Base-by-base conservation (phyloP, 2,329 filamentous ascomycete genomes). In the Leptographium radiaticola region DNA sequence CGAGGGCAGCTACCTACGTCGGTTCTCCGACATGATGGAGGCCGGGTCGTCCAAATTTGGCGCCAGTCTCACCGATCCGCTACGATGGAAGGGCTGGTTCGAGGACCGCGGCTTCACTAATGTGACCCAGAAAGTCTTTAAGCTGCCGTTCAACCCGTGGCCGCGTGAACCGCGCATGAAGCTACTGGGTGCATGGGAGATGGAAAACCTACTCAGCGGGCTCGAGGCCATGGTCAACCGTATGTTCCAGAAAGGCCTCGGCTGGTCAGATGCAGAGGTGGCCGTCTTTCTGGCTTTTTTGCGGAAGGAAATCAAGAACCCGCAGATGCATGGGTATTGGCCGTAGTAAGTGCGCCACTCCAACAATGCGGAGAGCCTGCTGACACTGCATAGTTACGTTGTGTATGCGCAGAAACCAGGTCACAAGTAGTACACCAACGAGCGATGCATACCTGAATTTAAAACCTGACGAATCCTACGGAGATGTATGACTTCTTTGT, bases 291-390 rank as follows among this genome's bases (percentile, higher is more conserved):
- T 60, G 25, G 54, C 56, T 7, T 49, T 52, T 2, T 51, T 59
- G 52, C 52, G 57, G 31, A 57, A 51, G 52, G 61, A 61, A 49
- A 53, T 62, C 20, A 57, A 53, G 53, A 59, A 59, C 51, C 43
- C 52, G 40, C 42, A 53, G 4, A 38, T 58, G 16, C 61, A 62
- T 45, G 38, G 46, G 2, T 62, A 62, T 54, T 56, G 59, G 60
- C 58, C 60, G 1, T 59, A 36, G 60, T 62, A 25, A 59, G 60
- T 61, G 15, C 46, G 65, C 68, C 51, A 25, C 69, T 66, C 30
- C 25, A 25, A 16, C 20, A n/a, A 33, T 15, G 9, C n/a, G 20
- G 7, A n/a, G 7, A n/a, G 11, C 11, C 12, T 40, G 34, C 18
- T 49, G n/a, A 49, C 33, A 25, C 4, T 2, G n/a, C 13, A 2